phyloP scores from a whole-genome alignment of 2,329 filamentous ascomycete species.

The Cladosporium sphaerospermum region DNA sequence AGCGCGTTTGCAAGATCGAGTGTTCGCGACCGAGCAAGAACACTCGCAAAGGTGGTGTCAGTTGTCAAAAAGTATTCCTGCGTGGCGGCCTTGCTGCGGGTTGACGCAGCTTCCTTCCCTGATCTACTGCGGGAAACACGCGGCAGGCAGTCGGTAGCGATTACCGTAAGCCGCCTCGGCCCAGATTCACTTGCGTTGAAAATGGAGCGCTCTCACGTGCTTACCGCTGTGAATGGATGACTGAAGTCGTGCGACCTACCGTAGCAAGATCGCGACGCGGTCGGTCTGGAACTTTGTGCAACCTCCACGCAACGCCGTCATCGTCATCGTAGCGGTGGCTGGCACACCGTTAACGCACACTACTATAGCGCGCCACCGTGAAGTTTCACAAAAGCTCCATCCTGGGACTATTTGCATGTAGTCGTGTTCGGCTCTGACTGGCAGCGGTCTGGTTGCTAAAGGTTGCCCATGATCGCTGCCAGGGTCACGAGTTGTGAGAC shows the following conservation, averaged over 20 bases:
- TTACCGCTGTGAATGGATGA: background rate
- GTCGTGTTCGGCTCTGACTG: slow-evolving; percentile 5
- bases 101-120: slow-evolving; percentile 3
- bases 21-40: no score
- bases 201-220: background rate
- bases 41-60: no score
- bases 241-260: no score
- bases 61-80: no score
- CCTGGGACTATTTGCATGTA: background rate
- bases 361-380: background rate
- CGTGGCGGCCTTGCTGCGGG: background rate
- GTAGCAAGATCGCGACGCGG: no score
- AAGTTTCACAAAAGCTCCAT: background rate
- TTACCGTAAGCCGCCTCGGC: background rate
- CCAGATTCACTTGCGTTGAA: background rate
- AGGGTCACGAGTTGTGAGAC: slow-evolving; percentile 3
- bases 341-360: background rate
- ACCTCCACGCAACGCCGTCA: background rate
- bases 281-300: no score
- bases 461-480: background rate
- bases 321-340: background rate
- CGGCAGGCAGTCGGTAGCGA: background rate
- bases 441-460: background rate
- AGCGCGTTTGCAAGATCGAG: no score
- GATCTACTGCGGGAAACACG: background rate